phyloP scores from a whole-genome alignment of 305 asterid genomes.

The Fraxinus floribunda region DNA sequence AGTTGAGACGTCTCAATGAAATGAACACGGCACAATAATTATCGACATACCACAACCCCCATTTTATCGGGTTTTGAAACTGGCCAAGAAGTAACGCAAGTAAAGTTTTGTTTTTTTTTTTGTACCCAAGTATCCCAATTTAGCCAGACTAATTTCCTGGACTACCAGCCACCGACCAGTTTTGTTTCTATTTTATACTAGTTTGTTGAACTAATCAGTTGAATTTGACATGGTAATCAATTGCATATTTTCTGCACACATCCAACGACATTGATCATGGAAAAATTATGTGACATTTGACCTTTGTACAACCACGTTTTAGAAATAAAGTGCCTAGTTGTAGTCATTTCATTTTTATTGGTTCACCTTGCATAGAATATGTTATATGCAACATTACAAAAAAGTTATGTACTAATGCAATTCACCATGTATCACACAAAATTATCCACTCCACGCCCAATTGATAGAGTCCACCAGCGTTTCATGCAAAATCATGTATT shows the following conservation, averaged over 20 bases:
- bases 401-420: not conserved
- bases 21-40: not conserved
- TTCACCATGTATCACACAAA: not conserved
- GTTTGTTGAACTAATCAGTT: not conserved
- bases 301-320: not conserved
- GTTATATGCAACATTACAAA: not conserved
- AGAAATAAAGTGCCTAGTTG: not conserved
- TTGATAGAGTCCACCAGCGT: not conserved
- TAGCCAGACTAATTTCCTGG: too few species aligned
- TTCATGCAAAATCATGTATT: not conserved
- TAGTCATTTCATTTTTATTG: not conserved
- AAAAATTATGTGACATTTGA: not conserved
- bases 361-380: not conserved
- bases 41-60: not conserved
- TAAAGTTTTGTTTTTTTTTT: not conserved
- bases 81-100: not conserved
- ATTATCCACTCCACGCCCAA: too few species aligned
- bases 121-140: too few species aligned
- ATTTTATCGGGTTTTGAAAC: not conserved
- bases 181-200: not conserved
- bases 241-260: not conserved
- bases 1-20: not conserved
- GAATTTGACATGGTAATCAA: not conserved
- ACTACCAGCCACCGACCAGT: too few species aligned
- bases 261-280: not conserved